These are phyloP conservation scores for Saturnispora galanensis DNA, from an alignment of 805 yeast genomes.

Conservation along the genomic window DNA sequence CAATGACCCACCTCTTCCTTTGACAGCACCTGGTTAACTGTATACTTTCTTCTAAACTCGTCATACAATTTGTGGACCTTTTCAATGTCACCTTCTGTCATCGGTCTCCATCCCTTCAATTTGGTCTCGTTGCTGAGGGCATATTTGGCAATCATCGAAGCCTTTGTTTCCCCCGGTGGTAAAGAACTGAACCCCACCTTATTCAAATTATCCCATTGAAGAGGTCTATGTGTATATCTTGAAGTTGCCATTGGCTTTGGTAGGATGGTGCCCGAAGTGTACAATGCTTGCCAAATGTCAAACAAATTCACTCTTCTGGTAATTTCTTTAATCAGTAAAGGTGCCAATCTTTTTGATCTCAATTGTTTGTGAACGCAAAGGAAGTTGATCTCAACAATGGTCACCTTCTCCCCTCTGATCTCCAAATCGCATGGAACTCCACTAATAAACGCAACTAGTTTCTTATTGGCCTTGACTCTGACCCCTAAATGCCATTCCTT, in stretches of 20 bases:
- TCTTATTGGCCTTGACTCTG: constrained; percentile 64
- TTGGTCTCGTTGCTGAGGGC: constrained; percentile 44
- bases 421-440: constrained; percentile 73
- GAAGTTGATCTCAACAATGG: constrained; percentile 85
- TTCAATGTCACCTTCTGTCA: constrained; percentile 52
- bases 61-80: constrained; percentile 50
- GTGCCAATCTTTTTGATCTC: constrained; percentile 88
- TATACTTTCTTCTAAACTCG: constrained; percentile 59
- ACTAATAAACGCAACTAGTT: constrained; percentile 83
- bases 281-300: constrained; percentile 91
- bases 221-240: constrained; percentile 87
- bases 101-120: constrained; percentile 46
- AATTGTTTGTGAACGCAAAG: constrained; percentile 89
- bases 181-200: constrained; percentile 85
- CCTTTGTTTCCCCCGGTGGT: constrained; percentile 60
- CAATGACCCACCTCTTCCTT: constrained; percentile 70
- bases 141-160: constrained; percentile 54
- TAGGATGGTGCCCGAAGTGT: constrained; percentile 83
- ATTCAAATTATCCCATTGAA: constrained; percentile 81
- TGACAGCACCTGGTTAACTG: constrained; percentile 57
- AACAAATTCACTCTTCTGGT: constrained; percentile 82
- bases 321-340: constrained; percentile 86
- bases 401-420: constrained; percentile 39
- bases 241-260: constrained; percentile 90
- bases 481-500: constrained; percentile 91